Evolutionary conservation across 345 rosid genomes (phyloP), one percentile per base, ranked within the genome.

Genomic region (Arabidopsis thaliana): DNA sequence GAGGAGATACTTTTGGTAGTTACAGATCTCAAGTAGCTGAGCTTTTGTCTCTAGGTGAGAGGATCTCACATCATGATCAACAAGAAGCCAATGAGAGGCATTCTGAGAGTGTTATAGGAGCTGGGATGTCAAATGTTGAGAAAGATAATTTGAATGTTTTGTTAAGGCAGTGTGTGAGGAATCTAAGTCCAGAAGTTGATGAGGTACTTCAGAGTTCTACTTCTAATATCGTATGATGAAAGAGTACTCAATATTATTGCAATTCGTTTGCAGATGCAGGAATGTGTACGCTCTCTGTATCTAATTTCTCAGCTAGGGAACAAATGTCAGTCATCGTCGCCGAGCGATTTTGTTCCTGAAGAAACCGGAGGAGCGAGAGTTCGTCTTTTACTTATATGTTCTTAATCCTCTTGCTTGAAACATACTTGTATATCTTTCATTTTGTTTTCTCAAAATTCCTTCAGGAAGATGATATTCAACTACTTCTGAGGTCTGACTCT

Each of bases 1-100:
- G 69, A 65, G 86, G 87, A 28, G 87, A 87, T 75, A 73, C 76
- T 52, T 85, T 89, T 65, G 28, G 80, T 58, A 80, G 75, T 58
- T 85, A 85, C 65, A 62, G 71, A 56, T 30, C 63, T 79, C 80
- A 80, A 82, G 76, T 83, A 45, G 64, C 73, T 23, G 77, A 75
- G 30, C 70, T 86, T 28, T 71, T 86, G 32, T 82, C 84, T 45
- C 71, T 80, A 78, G 71, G 79, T 72, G 78, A 85, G 36, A 84
- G 28, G 59, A 72, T 67, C 49, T 67, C 62, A 1, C 38, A 30
- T 60, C 67, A 73, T 23, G 41, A 65, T 48, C 55, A 70, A 28
- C 30, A 70, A 37, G 16, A 63, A 68, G 55, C 68, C 16, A 12
- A 42, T 67, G 73, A 70, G 65, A 65, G 72, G 1, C 44, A 48